phyloP scores from a whole-genome alignment of 345 rosid genomes.

The Sisymbrium altissimum region DNA sequence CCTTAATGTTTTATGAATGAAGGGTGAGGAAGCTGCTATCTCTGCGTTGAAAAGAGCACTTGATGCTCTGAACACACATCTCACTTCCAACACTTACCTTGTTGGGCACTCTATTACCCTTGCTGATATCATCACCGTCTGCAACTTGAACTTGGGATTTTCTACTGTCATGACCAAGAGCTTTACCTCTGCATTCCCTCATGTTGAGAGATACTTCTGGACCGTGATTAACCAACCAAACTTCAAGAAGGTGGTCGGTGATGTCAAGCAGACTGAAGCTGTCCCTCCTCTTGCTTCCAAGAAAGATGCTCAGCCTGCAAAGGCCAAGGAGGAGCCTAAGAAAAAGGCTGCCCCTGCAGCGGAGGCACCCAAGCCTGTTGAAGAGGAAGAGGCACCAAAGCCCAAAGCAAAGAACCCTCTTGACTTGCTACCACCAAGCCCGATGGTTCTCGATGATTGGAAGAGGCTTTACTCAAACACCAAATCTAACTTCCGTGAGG shows the following conservation, averaged over 20 bases:
- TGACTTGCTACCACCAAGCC: slow-evolving; percentile 87
- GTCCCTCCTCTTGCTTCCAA: slow-evolving; percentile 56
- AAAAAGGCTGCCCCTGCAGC: slow-evolving; percentile 55
- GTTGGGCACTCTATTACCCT: slow-evolving; percentile 88
- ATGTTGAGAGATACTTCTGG: slow-evolving; percentile 98
- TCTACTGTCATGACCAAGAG: slow-evolving; percentile 55
- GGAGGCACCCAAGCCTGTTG: slow-evolving; percentile 37
- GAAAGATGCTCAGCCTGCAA: slow-evolving; percentile 64
- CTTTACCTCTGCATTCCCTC: slow-evolving; percentile 88
- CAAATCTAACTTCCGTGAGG: slow-evolving; percentile 91
- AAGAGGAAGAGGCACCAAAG: slow-evolving; percentile 71
- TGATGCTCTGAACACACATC: slow-evolving; percentile 67
- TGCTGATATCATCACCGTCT: slow-evolving; percentile 75
- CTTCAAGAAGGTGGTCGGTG: slow-evolving; percentile 76
- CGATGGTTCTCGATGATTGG: slow-evolving; percentile 95
- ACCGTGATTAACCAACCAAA: slow-evolving; percentile 91
- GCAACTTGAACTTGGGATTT: slow-evolving; percentile 69
- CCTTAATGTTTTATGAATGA: slow-evolving; percentile 3
- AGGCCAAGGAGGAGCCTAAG: slow-evolving; percentile 70
- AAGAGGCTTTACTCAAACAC: slow-evolving; percentile 98
- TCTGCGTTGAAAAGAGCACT: slow-evolving; percentile 75
- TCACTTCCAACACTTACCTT: slow-evolving; percentile 75
- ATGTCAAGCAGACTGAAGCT: slow-evolving; percentile 72
- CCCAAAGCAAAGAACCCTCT: slow-evolving; percentile 95
- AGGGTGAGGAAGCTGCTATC: slow-evolving; percentile 85